Evolutionary conservation across 2,329 filamentous ascomycete genomes (phyloP).

Genomic region (Chalaropsis thielavioides): DNA sequence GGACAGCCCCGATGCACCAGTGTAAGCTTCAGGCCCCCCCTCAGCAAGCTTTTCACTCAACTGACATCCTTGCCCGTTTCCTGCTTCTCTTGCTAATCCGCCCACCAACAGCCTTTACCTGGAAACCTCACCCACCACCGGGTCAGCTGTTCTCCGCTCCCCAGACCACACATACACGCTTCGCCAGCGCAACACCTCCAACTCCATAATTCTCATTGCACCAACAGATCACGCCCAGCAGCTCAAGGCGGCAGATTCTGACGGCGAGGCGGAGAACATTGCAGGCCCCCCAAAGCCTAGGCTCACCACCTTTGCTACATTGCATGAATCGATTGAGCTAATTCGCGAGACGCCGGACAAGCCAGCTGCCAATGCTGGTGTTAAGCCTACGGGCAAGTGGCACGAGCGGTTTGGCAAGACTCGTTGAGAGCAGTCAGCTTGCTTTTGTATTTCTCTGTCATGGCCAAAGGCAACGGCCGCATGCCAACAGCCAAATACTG

Average conservation of each 20-base stretch:
- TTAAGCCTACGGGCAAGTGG: slow-evolving; percentile 36
- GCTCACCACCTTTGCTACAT: slow-evolving; percentile 33
- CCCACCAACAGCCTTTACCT: slow-evolving; percentile 30
- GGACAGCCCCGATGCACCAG: slow-evolving; percentile 38
- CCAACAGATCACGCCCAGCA: slow-evolving; percentile 17
- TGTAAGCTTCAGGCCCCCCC: slow-evolving; percentile 27
- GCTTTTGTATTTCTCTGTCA: neutral
- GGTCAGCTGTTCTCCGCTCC: slow-evolving; percentile 36
- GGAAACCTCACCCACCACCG: slow-evolving; percentile 34
- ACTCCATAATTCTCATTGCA: slow-evolving; percentile 40
- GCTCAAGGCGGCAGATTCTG: neutral
- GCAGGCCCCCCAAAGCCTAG: neutral
- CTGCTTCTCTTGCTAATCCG: slow-evolving; percentile 1
- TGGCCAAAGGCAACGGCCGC: neutral
- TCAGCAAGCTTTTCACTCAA: too few species aligned
- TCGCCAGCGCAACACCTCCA: slow-evolving; percentile 53
- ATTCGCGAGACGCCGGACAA: slow-evolving; percentile 29
- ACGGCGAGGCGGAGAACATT: neutral
- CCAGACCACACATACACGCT: slow-evolving; percentile 41
- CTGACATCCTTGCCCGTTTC: too few species aligned
- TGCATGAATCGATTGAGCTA: slow-evolving; percentile 50
- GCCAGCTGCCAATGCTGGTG: slow-evolving; percentile 19
- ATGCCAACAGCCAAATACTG: neutral
- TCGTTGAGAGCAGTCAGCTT: slow-evolving; percentile 23
- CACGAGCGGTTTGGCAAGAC: slow-evolving; percentile 42